Percentiles rank a stretch among this genome's conserved stretches.
Conservation (phyloP, 139 green algal genomes). For the Haematococcus lacustris region DNA sequence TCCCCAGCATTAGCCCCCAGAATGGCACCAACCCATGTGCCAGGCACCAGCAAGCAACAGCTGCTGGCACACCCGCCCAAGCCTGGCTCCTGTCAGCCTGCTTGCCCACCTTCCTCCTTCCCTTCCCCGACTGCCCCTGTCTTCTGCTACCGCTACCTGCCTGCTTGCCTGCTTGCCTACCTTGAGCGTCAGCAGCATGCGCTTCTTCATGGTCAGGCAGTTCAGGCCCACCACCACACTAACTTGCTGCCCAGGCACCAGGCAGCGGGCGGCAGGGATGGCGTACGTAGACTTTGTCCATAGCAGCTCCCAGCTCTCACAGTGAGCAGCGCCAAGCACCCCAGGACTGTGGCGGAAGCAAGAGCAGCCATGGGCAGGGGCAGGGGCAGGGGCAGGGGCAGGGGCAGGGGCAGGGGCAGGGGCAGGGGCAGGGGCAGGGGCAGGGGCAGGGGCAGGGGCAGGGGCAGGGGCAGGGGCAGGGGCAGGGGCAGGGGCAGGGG, state of each 20-base stretch:
- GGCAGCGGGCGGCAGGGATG: slow-evolving; percentile 28
- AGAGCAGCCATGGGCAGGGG: background rate
- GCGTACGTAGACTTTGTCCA: slow-evolving; percentile 51
- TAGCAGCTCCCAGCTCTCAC: slow-evolving; percentile 43
- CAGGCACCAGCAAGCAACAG: no score
- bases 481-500: no score
- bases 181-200: slow-evolving; percentile 40
- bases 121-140: no score
- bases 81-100: background rate
- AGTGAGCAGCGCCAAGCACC: background rate
- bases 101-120: no score
- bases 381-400: no score
- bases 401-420: no score
- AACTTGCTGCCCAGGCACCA: slow-evolving; percentile 40
- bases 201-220: slow-evolving; percentile 56
- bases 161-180: slow-evolving; percentile 3
- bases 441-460: no score
- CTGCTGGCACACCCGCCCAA: background rate
- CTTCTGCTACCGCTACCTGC: background rate
- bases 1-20: no score
- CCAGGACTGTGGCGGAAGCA: background rate
- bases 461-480: no score
- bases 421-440: no score
- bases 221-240: slow-evolving; percentile 46
- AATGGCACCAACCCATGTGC: no score